Evolutionary conservation across 2,329 filamentous ascomycete species (phyloP), one percentile per base, ranked within the genome.

Genomic region (Paraphoma sp.): DNA sequence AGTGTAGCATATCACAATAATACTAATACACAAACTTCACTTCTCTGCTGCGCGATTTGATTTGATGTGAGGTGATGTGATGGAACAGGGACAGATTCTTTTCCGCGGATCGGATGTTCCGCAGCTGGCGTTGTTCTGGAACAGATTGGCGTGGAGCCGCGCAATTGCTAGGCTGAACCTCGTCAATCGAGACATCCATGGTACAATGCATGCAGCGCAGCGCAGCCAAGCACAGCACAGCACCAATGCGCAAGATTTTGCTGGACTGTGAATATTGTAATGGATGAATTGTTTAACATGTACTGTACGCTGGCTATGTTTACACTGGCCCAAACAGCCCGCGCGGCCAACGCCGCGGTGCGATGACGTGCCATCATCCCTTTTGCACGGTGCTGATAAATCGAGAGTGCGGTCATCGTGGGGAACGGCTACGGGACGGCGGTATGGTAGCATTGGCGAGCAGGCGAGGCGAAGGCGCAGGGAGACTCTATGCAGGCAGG

Each of bases 311-410:
- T 23, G 23, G 23, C 23, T 23, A 23, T 23, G 5, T 23, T 23
- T 23, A 5, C 23, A 23, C 23, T 23, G n/a, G 3, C 16, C 3
- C 8, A 10, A 42, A 10, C 40, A 16, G 40, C 40, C 10, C 40
- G 16, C 10, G 11, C 16, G 11, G 11, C 3, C 10, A 3, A 42
- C 40, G 7, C 40, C 8, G 16, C 18, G 45, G 54, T 36, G 52
- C 53, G 53, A 62, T 64, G 62, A 68, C 59, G 63, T 64, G 46
- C 44, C 29, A 48, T n/a, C 29, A 48, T n/a, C 38, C 16, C 40
- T 53, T 30, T 47, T 58, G n/a, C 42, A 42, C 28, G 48, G 14
- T 70, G 69, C 69, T 72, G 67, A 72, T 68, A 71, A 72, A 72
- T 72, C 63, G 58, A 62, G 55, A 45, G 45, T 46, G 54, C 38